Conservation (phyloP, 805 yeast species). For the Ascoidea rubescens region DNA sequence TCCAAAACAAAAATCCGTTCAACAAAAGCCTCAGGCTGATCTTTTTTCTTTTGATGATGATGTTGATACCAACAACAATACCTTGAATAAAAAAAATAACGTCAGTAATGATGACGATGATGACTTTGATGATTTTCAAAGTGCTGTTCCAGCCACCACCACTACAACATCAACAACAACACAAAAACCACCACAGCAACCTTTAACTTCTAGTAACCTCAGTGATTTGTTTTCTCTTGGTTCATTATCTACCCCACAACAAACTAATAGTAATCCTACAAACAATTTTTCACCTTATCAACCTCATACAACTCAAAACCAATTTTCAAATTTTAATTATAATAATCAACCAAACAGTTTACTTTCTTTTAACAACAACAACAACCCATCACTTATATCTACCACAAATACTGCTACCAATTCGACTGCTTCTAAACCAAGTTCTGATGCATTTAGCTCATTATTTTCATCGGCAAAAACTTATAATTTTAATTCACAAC, state of each 20-base stretch:
- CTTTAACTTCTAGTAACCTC: too few species aligned
- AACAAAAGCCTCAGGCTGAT: conserved; percentile 25
- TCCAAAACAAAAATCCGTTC: conserved; percentile 21
- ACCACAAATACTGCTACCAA: conserved; percentile 22
- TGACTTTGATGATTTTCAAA: conserved; percentile 73
- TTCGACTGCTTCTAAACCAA: conserved; percentile 19
- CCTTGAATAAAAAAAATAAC: conserved; percentile 13
- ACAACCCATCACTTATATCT: conserved; percentile 7
- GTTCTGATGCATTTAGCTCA: conserved; percentile 60
- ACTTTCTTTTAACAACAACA: background rate
- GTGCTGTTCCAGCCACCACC: conserved; percentile 35
- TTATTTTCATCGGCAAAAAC: conserved; percentile 54
- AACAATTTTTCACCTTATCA: background rate
- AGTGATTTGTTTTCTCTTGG: conserved; percentile 21
- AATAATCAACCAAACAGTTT: conserved; percentile 4
- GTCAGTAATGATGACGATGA: conserved; percentile 39
- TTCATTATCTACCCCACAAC: conserved; percentile 13
- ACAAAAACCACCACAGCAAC: conserved; percentile 14
- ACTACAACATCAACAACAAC: conserved; percentile 12
- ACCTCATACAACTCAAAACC: conserved; percentile 4
- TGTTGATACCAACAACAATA: conserved; percentile 10
- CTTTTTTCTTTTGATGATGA: conserved; percentile 31
- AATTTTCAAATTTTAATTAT: conserved; percentile 3
- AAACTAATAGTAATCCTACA: conserved; percentile 15
- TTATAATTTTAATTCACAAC: background rate